Percentiles rank a stretch among this genome's conserved stretches.
phyloP scores from a whole-genome alignment of 768 basidiomycete species.

The Psilocybe cyanescens region DNA sequence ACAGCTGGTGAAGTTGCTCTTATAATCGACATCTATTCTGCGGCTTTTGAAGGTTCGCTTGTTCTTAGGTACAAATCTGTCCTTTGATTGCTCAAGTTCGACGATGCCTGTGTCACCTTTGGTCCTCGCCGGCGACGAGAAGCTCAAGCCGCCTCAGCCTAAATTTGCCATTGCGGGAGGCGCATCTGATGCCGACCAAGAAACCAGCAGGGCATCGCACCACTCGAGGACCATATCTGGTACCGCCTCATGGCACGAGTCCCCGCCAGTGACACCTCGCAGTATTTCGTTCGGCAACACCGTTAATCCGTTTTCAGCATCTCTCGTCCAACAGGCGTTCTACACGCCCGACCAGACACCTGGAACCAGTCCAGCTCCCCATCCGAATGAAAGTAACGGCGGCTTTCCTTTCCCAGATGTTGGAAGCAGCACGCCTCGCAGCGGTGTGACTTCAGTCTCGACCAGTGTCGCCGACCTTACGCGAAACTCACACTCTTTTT shows the following conservation, averaged over 20 bases:
- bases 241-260: conserved; percentile 34
- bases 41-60: conserved; percentile 20
- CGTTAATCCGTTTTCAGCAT: conserved; percentile 54
- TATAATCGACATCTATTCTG: conserved; percentile 32
- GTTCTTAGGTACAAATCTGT: conserved; percentile 14
- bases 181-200: conserved; percentile 33
- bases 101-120: conserved; percentile 26
- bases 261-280: conserved; percentile 47
- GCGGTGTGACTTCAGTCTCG: conserved; percentile 40
- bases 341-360: conserved; percentile 37
- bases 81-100: conserved; percentile 10
- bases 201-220: conserved; percentile 25
- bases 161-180: conserved; percentile 32
- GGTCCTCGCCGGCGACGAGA: conserved; percentile 29
- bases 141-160: conserved; percentile 35
- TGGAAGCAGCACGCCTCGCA: conserved; percentile 30
- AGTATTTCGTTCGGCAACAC: conserved; percentile 35
- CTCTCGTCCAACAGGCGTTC: conserved; percentile 47
- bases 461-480: conserved; percentile 49
- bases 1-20: conserved; percentile 29
- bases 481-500: conserved; percentile 40
- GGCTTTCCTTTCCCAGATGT: conserved; percentile 40
- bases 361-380: conserved; percentile 26
- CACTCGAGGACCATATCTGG: conserved; percentile 40
- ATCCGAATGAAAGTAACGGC: conserved; percentile 19